Evolutionary conservation across 108 stramenopile species (phyloP), one percentile per base, ranked within the genome.

Genomic region (Mediolabrus comicus): DNA sequence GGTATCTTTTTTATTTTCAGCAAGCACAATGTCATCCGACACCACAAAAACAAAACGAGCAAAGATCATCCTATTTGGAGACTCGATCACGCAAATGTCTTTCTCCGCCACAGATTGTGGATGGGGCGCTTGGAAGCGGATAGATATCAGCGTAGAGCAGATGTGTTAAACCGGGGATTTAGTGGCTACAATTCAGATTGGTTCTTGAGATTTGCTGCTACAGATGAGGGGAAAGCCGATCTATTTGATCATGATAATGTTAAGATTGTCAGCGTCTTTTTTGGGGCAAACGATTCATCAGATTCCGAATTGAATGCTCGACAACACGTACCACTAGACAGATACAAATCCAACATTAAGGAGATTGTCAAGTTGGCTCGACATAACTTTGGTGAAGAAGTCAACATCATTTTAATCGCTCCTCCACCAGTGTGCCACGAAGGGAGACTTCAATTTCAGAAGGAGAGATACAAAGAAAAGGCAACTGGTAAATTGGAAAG

Each of bases 281-380:
- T 92, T 65, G 91, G 91, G 10, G 87, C 91, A 59, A 92, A 92
- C 66, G 91, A 92, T 77, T 79, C 86, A 29, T 67, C 84, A 67
- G 8, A 33, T 79, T 29, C 39, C 59, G 51, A 46, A 17, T 36
- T 70, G 70, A 35, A 29, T 67, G 12, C 75, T 84, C 73, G 73
- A 16, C 83, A 87, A 17, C 86, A 92, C 57, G 86, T 92, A 3
- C 84, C 88, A 12, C 5, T 92, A 14, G 53, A 83, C 6, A 65
- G 82, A 35, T 92, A 82, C 57, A 28, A 79, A 60, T 46, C 29
- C 28, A 92, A 92, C 73, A 51, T 92, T 8, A 77, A 86, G 59
- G 71, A 59, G n/a, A 36, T 92, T 3, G 74, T 82, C 53, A 38
- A 67, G 3, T 68, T 53, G n/a, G 58, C 67, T 5, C 57, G 72